Evolutionary conservation across 2,329 filamentous ascomycete species (phyloP), one percentile per base, ranked within the genome.

Genomic region (Arthroderma sp.): DNA sequence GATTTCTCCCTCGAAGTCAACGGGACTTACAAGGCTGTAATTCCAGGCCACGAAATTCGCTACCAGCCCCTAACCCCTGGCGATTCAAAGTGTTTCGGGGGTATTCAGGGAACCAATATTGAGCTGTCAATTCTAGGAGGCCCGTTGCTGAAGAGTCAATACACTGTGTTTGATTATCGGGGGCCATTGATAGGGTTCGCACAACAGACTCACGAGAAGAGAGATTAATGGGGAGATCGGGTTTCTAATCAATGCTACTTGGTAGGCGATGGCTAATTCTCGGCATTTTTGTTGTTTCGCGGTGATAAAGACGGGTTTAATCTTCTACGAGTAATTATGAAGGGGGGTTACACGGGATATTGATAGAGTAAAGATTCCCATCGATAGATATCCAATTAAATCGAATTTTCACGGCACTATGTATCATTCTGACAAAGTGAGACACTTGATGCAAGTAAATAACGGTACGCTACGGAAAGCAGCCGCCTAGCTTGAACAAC

Each of bases 101-200:
- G 76, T 9, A 62, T 80, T 9, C 74, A 76, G 48, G 75, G 75
- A 2, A 72, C 72, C 10, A 67, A 71, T 46, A 71, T 73, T 44
- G 69, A 79, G 52, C 29, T 32, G 4, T 66, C 69, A 28, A 73
- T 80, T 42, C 71, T 72, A 45, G 77, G 77, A 9, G 77, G 78
- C 52, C 67, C 72, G 22, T 71, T 80, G 58, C 67, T 80, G 53
- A 76, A 73, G 62, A 66, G 72, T 4, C 70, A 76, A 53, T 76
- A 77, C 55, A 74, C 77, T 31, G 74, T 77, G 44, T 80, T 80
- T 55, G 69, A 75, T 36, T 33, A 45, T 9, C 39, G 11, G n/a
- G 29, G 39, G 6, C 32, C 43, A 11, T 42, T 34, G 9, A 38
- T 50, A 31, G 49, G 49, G n/a, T 47, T 46, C 27, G 49, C 49